Evolutionary conservation across 1,284 basidiomycete species (phyloP), one percentile per base, ranked within the genome.

Genomic region (Moesziomyces aphidis): DNA sequence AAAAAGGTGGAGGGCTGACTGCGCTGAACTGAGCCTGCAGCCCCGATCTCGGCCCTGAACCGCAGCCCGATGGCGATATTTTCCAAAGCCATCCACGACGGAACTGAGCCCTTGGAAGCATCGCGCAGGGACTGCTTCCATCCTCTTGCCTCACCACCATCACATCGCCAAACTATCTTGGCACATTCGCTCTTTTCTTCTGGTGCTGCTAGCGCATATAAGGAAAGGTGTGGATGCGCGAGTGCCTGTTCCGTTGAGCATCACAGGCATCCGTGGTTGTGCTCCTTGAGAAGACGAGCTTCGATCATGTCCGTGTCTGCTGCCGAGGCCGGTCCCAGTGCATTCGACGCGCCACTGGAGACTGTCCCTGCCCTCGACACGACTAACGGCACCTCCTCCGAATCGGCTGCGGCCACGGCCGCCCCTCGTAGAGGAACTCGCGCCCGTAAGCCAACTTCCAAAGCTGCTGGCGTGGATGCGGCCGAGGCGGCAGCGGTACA

Each of bases 401-500:
- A 36, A 13, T 23, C 36, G 7, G 61, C 21, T 28, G 34, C 17
- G 13, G 42, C 47, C 7, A n/a, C 45, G 5, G 15, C 47, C 50
- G 61, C 36, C 22, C 61, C 58, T 8, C 61, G 67, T 6, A 70
- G 67, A 47, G 61, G 67, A n/a, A 44, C 50, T 15, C 67, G 67
- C 8, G 34, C 67, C 21, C 67, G 67, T 21, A 70, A 57, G 23
- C 67, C 57, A 5, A 70, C 67, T 11, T 60, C 61, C 8, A 64
- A 53, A 28, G 67, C 67, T 47, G 67, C 67, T 24, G 61, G 67
- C 5, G 54, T 70, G 1, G 67, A 70, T 24, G 42, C 43, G 13
- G 46, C 39, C 44, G 57, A 61, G 39, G 36, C 36, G 7, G 22
- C 57, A 21, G 39, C 31, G 5, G 31, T 36, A 13, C 26, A 45